phyloP scores from a whole-genome alignment of 2,329 filamentous ascomycete genomes.

The Xylariaceae sp. region DNA sequence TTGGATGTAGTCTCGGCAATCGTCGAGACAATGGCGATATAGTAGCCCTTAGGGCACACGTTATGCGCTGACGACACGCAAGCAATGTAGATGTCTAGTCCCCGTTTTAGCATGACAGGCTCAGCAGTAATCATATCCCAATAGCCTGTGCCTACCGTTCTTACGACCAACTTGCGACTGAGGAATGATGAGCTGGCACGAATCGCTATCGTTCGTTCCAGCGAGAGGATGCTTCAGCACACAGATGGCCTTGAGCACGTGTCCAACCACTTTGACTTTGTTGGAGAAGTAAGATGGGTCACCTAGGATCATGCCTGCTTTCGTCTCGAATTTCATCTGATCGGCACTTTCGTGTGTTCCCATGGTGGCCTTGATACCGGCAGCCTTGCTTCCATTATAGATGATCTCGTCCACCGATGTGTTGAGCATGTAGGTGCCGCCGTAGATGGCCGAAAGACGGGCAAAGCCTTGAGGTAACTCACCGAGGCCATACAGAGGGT shows the following conservation, averaged over 20 bases:
- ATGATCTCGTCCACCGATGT: slow-evolving; percentile 85
- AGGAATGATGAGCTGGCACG: slow-evolving; percentile 91
- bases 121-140: neutral
- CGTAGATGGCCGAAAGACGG: slow-evolving; percentile 95
- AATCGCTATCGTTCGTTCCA: slow-evolving; percentile 85
- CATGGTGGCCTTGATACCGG: slow-evolving; percentile 97
- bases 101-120: slow-evolving; percentile 9
- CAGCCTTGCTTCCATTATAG: slow-evolving; percentile 81
- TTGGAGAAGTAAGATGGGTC: slow-evolving; percentile 94
- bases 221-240: slow-evolving; percentile 93
- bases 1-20: slow-evolving; percentile 90
- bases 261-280: slow-evolving; percentile 83
- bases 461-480: slow-evolving; percentile 98
- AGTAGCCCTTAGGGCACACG: slow-evolving; percentile 98
- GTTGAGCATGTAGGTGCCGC: slow-evolving; percentile 99
- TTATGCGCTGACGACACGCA: slow-evolving; percentile 95
- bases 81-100: slow-evolving; percentile 74
- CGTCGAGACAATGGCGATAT: slow-evolving; percentile 96
- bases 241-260: slow-evolving; percentile 94
- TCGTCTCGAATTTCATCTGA: slow-evolving; percentile 87
- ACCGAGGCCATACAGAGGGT: slow-evolving; percentile 94
- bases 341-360: slow-evolving; percentile 68
- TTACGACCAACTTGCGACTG: slow-evolving; percentile 96
- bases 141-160: slow-evolving; percentile 62
- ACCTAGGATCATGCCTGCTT: slow-evolving; percentile 91